These are phyloP conservation scores for Citrus reticulata DNA, from an alignment of 345 rosid genomes.

Conservation along the genomic window DNA sequence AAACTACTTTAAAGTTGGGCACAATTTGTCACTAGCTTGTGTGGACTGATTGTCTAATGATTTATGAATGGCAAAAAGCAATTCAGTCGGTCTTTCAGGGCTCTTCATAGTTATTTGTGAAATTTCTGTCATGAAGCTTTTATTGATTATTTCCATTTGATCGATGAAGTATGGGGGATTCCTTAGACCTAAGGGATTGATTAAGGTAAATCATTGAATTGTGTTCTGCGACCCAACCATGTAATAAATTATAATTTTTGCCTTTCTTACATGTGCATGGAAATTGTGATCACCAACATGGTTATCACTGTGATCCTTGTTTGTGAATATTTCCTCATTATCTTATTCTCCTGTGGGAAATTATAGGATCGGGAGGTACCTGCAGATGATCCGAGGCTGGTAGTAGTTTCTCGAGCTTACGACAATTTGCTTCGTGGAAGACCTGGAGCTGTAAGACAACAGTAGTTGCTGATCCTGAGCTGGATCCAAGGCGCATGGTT, in stretches of 20 bases:
- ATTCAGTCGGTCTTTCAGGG: background rate
- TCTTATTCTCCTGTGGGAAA: background rate
- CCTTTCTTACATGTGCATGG: background rate
- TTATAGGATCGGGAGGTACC: slow-evolving; percentile 78
- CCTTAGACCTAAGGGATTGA: background rate
- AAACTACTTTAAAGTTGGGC: background rate
- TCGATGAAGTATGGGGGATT: background rate
- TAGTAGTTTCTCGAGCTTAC: slow-evolving; percentile 45
- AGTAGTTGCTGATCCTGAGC: slow-evolving; percentile 1
- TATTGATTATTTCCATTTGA: background rate
- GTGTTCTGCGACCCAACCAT: background rate
- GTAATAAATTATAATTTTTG: background rate
- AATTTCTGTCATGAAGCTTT: background rate
- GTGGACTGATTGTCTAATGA: no score
- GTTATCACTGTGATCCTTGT: background rate
- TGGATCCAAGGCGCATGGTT: background rate
- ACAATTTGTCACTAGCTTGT: background rate
- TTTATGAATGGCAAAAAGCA: background rate
- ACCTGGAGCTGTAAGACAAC: slow-evolving; percentile 24
- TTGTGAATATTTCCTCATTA: background rate
- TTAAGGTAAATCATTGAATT: background rate
- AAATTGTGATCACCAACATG: background rate
- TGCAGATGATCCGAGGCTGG: slow-evolving; percentile 69
- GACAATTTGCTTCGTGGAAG: slow-evolving; percentile 33
- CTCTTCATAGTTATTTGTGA: background rate